Base-by-base conservation (phyloP, 345 rosid species). In the Brassica incana region DNA sequence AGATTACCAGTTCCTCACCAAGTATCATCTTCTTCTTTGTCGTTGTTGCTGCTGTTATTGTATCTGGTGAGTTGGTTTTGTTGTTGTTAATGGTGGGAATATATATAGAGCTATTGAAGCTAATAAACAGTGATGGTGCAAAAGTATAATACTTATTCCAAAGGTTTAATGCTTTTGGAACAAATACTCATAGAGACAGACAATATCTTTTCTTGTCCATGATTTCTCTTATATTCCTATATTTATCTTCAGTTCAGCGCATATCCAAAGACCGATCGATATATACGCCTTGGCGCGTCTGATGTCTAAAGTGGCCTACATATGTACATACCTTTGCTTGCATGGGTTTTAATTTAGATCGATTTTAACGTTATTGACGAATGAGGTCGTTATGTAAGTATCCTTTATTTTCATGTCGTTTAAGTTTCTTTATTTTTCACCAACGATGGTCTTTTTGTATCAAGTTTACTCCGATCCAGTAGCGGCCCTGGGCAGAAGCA, bases 1-100 rank as follows among this genome's bases (percentile, higher is more conserved):
- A 80, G 83, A 80, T 80, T 80, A 80, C 71, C 71, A 52, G 25
- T 79, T 79, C 78, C 5, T 73, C 82, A 75, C 40, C 72, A 75
- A 64, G 60, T 50, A 62, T 33, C 75, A 15, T 29, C 69, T 72
- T 73, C 48, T 6, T 60, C 67, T 16, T 38, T 10, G 27, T 25
- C 27, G 16, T 2, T 59, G 43, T 16, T 35, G 43, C 33, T 74
- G 15, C 23, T 64, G 33, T 35, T 45, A 25, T 27, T 27, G 36
- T 11, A 27, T 5, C 7, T 60, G 50, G 23, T 73, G 43, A 7
- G 15, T 52, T 80, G 40, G 8, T 75, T 18, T 30, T 16, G 61
- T 33, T 68, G 59, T 54, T 35, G 67, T 10, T 30, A 10, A 58
- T 65, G 69, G 45, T 75, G 77, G 60, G 45, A n/a, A 65, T 65